phyloP scores from a whole-genome alignment of 108 stramenopile genomes.

The Epithemia pelagica region DNA sequence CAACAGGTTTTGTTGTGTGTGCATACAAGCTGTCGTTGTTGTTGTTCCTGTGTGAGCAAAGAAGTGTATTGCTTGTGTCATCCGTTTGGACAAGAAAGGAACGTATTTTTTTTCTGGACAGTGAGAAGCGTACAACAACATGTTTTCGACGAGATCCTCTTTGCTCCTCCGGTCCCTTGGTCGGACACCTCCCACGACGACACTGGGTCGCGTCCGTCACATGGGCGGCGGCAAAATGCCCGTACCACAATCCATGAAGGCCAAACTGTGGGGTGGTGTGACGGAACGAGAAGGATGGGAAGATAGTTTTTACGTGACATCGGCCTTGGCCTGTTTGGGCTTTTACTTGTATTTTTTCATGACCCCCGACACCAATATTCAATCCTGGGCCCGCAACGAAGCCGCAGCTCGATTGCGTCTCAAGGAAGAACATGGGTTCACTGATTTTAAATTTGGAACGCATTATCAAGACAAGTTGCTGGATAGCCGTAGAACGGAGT shows the following conservation, averaged over 20 bases:
- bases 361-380: conserved; percentile 42
- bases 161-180: too few relatives aligned
- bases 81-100: too few relatives aligned
- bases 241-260: conserved; percentile 49
- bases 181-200: too few relatives aligned
- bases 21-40: too few relatives aligned
- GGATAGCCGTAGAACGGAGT: conserved; percentile 24
- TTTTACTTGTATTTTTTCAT: conserved; percentile 21
- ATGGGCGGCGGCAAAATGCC: conserved; percentile 25
- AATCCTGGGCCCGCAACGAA: conserved; percentile 52
- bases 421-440: conserved; percentile 22
- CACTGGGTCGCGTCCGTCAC: too few relatives aligned
- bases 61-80: too few relatives aligned
- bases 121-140: too few relatives aligned
- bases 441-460: conserved; percentile 44
- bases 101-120: too few relatives aligned
- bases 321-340: not conserved
- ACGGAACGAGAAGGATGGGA: conserved; percentile 55
- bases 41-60: too few relatives aligned
- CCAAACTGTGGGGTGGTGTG: conserved; percentile 43
- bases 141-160: too few relatives aligned
- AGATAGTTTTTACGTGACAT: conserved; percentile 39
- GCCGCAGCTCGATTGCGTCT: conserved; percentile 36
- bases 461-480: conserved; percentile 28
- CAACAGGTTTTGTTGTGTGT: too few relatives aligned